phyloP scores from a whole-genome alignment of 495 filamentous ascomycete species.

The Neurospora sp. region DNA sequence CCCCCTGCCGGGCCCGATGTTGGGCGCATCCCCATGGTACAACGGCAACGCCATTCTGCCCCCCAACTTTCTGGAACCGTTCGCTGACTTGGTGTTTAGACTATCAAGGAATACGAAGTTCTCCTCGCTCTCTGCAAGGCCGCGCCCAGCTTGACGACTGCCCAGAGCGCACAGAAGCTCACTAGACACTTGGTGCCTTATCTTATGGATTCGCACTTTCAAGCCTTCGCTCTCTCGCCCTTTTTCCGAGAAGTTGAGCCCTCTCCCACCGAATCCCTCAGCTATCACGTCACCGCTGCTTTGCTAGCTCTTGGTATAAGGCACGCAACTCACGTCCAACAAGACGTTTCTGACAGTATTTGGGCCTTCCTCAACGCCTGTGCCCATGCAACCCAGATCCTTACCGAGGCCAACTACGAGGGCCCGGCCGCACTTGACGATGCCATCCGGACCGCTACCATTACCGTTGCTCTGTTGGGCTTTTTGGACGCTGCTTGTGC shows the following conservation, averaged over 20 bases:
- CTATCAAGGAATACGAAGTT: slow-evolving; percentile 76
- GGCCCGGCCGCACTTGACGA: slow-evolving; percentile 49
- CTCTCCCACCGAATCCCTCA: slow-evolving; percentile 82
- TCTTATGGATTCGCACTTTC: slow-evolving; percentile 68
- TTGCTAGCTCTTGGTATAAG: slow-evolving; percentile 67
- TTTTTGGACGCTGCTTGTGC: slow-evolving; percentile 74
- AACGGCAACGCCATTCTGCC: background rate
- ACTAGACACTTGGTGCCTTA: slow-evolving; percentile 67
- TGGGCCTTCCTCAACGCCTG: slow-evolving; percentile 60
- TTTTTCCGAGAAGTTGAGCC: slow-evolving; percentile 73
- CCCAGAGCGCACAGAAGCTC: slow-evolving; percentile 63
- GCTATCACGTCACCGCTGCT: slow-evolving; percentile 65
- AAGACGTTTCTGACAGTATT: slow-evolving; percentile 48
- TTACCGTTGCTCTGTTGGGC: slow-evolving; percentile 73
- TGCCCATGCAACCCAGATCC: slow-evolving; percentile 33
- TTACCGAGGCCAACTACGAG: slow-evolving; percentile 38
- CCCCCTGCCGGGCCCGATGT: slow-evolving; percentile 19
- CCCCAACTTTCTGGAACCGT: background rate
- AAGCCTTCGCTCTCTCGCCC: slow-evolving; percentile 67
- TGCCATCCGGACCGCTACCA: slow-evolving; percentile 55
- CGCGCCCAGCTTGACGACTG: slow-evolving; percentile 55
- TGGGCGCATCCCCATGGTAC: slow-evolving; percentile 43
- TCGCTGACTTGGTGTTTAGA: slow-evolving; percentile 27
- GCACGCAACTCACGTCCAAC: slow-evolving; percentile 49
- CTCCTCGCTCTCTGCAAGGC: slow-evolving; percentile 83